Base-by-base conservation (phyloP, 116 monocot species). In the Phalaenopsis hybrid region DNA sequence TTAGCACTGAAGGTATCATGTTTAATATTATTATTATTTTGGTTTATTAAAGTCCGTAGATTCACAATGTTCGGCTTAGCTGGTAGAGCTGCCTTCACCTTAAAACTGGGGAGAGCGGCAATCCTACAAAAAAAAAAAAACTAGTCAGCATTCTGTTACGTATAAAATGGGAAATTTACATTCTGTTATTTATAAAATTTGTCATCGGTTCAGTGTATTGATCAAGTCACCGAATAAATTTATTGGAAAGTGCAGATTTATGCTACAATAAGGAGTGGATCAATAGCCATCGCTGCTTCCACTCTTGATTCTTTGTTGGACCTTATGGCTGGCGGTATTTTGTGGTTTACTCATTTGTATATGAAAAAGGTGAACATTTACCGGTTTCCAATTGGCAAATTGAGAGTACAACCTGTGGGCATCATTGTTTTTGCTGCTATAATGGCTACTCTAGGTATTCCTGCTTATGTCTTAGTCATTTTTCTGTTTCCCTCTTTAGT, bases 391-490 rank as follows among this genome's bases (percentile, higher is more conserved):
- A 98, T 98, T 79, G 95, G 98, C 18, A 98, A 98, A 59, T 82
- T 98, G 68, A 90, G 98, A 7, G 92, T 98, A 18, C 98, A 95
- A 58, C 98, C 98, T 7, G 98, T 98, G 4, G 98, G 98, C 13
- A 95, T 98, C 82, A 89, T 98, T 58, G 81, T 98, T 21, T 98
- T 98, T 89, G 98, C 98, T 86, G 98, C 95, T 80, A 76, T 93
- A 23, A 98, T 98, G 98, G 93, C 98, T 79, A 98, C 98, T 28
- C 83, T 98, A 76, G 98, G 98, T 95, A 87, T 59, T 9, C 76
- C 21, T 13, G 49, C 61, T 49, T 79, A 37, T 68, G 8, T 1
- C 11, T 34, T 57, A 75, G 74, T 76, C 23, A 44, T 18, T 68
- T 31, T 13, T 51, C 37, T 57, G 17, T 50, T 44, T 7, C 5